Conservation (phyloP, 805 yeast genomes). For the Spathaspora sp. region DNA sequence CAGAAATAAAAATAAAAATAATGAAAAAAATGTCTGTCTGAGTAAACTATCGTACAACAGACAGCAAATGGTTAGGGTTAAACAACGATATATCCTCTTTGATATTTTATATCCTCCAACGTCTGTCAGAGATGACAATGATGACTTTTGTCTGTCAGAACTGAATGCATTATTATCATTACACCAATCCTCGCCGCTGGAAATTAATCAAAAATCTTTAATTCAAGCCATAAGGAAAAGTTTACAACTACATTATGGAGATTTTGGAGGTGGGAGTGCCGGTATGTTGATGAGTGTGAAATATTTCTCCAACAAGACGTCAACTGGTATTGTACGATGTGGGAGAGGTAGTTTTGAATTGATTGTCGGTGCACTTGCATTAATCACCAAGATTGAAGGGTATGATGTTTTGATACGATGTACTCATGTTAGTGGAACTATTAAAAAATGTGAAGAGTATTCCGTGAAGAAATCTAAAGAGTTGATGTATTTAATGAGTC, state of each 20-base stretch:
- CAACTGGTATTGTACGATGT: conserved; percentile 81
- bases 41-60: no score
- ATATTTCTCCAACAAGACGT: conserved; percentile 77
- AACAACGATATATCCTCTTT: conserved; percentile 79
- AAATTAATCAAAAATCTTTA: conserved; percentile 48
- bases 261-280: conserved; percentile 65
- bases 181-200: conserved; percentile 44
- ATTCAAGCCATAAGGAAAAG: conserved; percentile 51
- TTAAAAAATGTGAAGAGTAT: conserved; percentile 73
- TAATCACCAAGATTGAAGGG: conserved; percentile 50
- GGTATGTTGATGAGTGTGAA: conserved; percentile 61
- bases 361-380: conserved; percentile 64
- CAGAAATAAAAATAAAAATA: no score
- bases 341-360: conserved; percentile 59
- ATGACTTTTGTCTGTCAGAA: conserved; percentile 24
- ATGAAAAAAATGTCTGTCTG: neutral
- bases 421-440: conserved; percentile 78
- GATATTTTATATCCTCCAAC: conserved; percentile 64
- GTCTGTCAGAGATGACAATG: conserved; percentile 5
- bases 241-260: conserved; percentile 70
- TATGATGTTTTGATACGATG: conserved; percentile 54
- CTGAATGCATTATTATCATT: conserved; percentile 40
- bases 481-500: conserved; percentile 20
- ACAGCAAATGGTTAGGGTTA: conserved; percentile 76
- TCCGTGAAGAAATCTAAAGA: conserved; percentile 50